Percentiles rank a stretch among this genome's conserved stretches.
Evolutionary conservation across 2,329 filamentous ascomycete species (phyloP).

Genomic region (Aschersonia sp.): DNA sequence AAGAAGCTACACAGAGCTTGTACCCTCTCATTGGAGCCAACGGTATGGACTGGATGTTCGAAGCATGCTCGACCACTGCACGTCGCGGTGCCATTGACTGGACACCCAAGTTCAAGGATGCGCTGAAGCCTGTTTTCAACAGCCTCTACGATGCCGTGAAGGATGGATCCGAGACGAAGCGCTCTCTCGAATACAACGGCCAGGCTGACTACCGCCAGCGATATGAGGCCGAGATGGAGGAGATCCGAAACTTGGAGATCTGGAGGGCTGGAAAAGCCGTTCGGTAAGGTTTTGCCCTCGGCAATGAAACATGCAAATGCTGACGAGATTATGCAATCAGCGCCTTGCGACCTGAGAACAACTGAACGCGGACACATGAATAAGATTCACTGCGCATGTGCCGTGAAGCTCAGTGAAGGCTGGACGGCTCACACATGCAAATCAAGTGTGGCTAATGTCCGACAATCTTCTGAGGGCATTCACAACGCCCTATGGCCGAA

Average conservation of each 20-base stretch:
- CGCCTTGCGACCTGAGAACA: slow-evolving; percentile 72
- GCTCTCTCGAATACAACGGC: slow-evolving; percentile 93
- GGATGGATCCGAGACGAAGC: slow-evolving; percentile 86
- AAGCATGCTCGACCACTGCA: slow-evolving; percentile 96
- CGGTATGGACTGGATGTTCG: slow-evolving; percentile 99
- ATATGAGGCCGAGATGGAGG: slow-evolving; percentile 96
- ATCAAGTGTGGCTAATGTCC: too few species aligned
- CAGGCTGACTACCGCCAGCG: slow-evolving; percentile 92
- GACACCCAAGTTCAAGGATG: slow-evolving; percentile 94
- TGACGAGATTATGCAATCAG: slow-evolving; percentile 20
- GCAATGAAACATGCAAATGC: slow-evolving; percentile 8
- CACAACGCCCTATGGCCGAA: too few species aligned
- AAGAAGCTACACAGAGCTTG: slow-evolving; percentile 95
- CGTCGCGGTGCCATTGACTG: slow-evolving; percentile 98
- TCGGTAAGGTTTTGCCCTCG: slow-evolving; percentile 39
- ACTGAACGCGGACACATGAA: too few species aligned
- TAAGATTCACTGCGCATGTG: too few species aligned
- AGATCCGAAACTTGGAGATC: slow-evolving; percentile 97
- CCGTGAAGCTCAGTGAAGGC: too few species aligned
- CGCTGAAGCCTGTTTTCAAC: slow-evolving; percentile 98
- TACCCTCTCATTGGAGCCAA: slow-evolving; percentile 96
- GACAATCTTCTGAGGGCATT: too few species aligned
- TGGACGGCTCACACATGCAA: too few species aligned
- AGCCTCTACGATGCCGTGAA: slow-evolving; percentile 87
- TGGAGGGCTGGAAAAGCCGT: slow-evolving; percentile 98